Conservation (phyloP, 495 filamentous ascomycete genomes). For the Lasiosphaeriaceae sp. region DNA sequence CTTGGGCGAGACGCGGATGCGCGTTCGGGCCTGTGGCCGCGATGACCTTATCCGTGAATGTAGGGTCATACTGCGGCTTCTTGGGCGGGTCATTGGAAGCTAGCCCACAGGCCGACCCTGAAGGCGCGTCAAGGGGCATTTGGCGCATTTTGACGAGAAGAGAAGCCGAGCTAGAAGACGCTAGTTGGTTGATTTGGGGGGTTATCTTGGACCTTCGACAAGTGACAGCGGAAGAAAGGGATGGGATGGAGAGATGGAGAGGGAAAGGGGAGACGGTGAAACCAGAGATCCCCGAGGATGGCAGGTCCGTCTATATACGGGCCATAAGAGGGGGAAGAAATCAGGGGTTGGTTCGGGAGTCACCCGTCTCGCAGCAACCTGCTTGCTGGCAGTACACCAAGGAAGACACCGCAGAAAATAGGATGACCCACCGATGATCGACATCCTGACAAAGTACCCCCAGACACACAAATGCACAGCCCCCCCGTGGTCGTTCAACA, state of each 20-base stretch:
- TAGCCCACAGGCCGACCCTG: slow-evolving; percentile 1
- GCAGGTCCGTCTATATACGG: not conserved
- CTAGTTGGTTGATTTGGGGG: not conserved
- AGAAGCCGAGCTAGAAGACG: not conserved
- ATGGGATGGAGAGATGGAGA: not conserved
- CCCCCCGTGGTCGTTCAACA: too few species aligned
- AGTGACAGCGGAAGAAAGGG: not conserved
- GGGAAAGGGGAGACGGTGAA: not conserved
- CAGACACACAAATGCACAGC: too few species aligned
- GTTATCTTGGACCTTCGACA: not conserved
- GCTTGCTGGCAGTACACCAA: not conserved
- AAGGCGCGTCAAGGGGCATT: slow-evolving; percentile 13
- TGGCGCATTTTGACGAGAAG: slow-evolving; percentile 18
- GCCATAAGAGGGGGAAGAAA: not conserved
- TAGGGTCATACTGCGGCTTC: slow-evolving; percentile 43
- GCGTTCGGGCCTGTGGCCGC: slow-evolving; percentile 66
- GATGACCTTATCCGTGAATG: slow-evolving; percentile 67
- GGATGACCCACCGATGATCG: not conserved
- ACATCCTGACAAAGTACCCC: not conserved
- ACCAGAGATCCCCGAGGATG: not conserved
- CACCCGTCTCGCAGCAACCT: too few species aligned
- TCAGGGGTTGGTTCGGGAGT: too few species aligned
- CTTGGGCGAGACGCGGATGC: slow-evolving; percentile 49
- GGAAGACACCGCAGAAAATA: not conserved
- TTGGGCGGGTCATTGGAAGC: slow-evolving; percentile 2